Evolutionary conservation across 2,329 filamentous ascomycete genomes (phyloP), one percentile per base, ranked within the genome.

Genomic region (Alternaria angustiovoidea): DNA sequence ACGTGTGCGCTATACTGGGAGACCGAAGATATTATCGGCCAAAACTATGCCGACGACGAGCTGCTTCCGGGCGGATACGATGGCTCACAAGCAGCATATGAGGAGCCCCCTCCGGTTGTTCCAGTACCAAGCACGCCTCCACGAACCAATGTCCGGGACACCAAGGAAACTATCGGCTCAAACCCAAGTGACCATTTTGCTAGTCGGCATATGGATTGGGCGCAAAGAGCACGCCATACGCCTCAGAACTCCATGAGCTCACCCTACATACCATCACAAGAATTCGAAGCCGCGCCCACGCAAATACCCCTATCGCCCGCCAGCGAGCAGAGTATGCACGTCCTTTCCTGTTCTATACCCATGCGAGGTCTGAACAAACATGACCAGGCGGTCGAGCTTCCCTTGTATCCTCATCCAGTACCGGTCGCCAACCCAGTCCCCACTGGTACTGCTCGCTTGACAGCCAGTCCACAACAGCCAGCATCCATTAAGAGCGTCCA

Each of bases 1-100:
- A 92, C 95, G 20, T 98, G 94, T 75, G 89, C 91, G 0, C 81
- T 94, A 56, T 97, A 94, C 75, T 99, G 95, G 94, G 92, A 96
- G 63, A 86, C 86, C 0, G 83, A 88, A 0, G 87, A 92, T 47
- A 89, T 89, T 36, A 84, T 89, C 65, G 81, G 84, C 1, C 69
- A 66, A 42, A 85, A 87, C 44, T 82, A 87, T 12, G 83, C 88
- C 4, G 88, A 92, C 26, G 83, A 87, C 18, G 87, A 91, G 14
- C 91, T 97, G 49, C 77, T 85, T 0, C 92, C 93, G 4, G 93
- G 94, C 39, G 93, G 91, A n/a, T 85, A 89, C 58, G 85, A 85
- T 24, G 90, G 64, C 9, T 66, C 70, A 7, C 65, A 70, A 30
- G 56, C 58, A 4, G 69, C 71, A 4, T 51, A 68, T 28, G 69